These are phyloP conservation scores for Kwoniella shandongensis DNA, from an alignment of 768 basidiomycete genomes.

Conservation along the genomic window DNA sequence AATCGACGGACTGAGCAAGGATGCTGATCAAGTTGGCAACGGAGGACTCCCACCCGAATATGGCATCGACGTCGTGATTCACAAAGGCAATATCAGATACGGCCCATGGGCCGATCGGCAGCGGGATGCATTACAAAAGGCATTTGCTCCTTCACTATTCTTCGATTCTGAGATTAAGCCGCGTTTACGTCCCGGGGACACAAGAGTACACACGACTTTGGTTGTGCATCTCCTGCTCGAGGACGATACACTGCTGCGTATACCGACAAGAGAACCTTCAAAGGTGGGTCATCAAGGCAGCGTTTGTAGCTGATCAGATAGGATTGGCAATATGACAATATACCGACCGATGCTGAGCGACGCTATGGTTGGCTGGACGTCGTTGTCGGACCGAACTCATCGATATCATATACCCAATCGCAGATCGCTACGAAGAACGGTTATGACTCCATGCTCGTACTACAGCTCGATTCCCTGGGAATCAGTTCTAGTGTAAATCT, in stretches of 20 bases:
- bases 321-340: conserved; percentile 93
- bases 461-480: conserved; percentile 75
- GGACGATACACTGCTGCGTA: conserved; percentile 70
- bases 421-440: conserved; percentile 73
- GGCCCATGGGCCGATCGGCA: conserved; percentile 98
- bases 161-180: conserved; percentile 63
- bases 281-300: conserved; percentile 60
- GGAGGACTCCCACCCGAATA: conserved; percentile 87
- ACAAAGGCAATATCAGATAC: conserved; percentile 73
- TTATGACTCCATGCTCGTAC: conserved; percentile 74
- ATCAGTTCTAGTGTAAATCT: conserved; percentile 86
- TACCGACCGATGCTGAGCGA: conserved; percentile 44
- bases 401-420: conserved; percentile 78
- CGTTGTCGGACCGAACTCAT: conserved; percentile 74
- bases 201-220: conserved; percentile 76
- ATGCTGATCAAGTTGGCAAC: conserved; percentile 70
- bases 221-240: conserved; percentile 78
- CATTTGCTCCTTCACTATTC: conserved; percentile 81
- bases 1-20: conserved; percentile 26
- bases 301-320: conserved; percentile 42
- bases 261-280: conserved; percentile 90
- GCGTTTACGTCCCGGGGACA: conserved; percentile 67
- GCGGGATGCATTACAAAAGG: conserved; percentile 71
- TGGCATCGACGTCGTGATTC: conserved; percentile 82
- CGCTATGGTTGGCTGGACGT: conserved; percentile 65